Percentiles rank a stretch among this genome's conserved stretches.
These are phyloP conservation scores for Camellia sinensis DNA, from an alignment of 148 eudicot genomes.

Conservation along the genomic window DNA sequence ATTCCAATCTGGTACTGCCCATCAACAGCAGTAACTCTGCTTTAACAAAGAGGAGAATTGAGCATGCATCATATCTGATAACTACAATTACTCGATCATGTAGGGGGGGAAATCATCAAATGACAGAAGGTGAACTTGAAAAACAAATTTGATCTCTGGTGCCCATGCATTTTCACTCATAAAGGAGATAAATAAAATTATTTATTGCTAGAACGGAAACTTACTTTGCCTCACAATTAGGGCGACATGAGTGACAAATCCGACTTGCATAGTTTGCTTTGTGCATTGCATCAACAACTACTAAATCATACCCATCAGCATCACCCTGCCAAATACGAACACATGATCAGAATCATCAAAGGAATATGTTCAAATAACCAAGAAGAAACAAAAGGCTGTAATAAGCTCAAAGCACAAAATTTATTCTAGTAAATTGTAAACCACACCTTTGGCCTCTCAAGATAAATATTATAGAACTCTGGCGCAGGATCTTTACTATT, in stretches of 20 bases:
- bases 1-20: constrained; percentile 98
- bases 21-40: constrained; percentile 95
- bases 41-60: constrained; percentile 14
- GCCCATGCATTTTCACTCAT: neutral
- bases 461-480: constrained; percentile 90
- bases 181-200: neutral
- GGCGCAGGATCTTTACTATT: constrained; percentile 91
- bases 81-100: constrained; percentile 6
- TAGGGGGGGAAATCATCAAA: neutral
- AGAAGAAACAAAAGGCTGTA: neutral
- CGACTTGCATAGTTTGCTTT: constrained; percentile 99
- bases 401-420: constrained; percentile 11
- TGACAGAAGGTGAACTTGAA: too few relatives aligned
- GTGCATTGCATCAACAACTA: constrained; percentile 99
- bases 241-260: constrained; percentile 95
- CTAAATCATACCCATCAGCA: constrained; percentile 97
- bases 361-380: constrained; percentile 2
- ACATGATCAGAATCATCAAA: constrained; percentile 11
- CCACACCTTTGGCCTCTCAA: constrained; percentile 97
- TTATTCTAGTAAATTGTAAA: neutral
- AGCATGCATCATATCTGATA: neutral
- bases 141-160: neutral
- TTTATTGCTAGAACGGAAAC: constrained; percentile 19
- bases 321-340: constrained; percentile 64
- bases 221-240: constrained; percentile 98